These are phyloP conservation scores for Urostyla sp. DNA, from an alignment of 73 alveolate genomes.

Conservation along the genomic window DNA sequence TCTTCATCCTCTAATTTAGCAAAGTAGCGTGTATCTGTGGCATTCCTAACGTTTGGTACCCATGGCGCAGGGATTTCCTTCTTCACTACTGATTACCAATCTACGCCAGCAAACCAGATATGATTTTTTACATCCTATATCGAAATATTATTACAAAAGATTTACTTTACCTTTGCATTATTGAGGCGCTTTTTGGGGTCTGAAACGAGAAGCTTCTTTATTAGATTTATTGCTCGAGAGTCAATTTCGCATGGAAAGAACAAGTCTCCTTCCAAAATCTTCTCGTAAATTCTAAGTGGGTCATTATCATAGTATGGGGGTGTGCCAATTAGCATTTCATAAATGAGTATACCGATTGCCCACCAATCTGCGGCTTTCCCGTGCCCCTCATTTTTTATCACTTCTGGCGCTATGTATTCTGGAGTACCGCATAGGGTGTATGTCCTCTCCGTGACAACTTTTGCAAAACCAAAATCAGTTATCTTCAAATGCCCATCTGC, in stretches of 20 bases:
- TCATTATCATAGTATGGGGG: slow-evolving; percentile 80
- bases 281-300: slow-evolving; percentile 73
- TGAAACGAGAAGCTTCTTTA: slow-evolving; percentile 45
- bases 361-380: slow-evolving; percentile 84
- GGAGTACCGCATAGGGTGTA: slow-evolving; percentile 88
- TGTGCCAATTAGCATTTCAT: slow-evolving; percentile 86
- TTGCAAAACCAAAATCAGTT: slow-evolving; percentile 91
- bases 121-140: slow-evolving; percentile 77
- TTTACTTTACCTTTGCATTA: slow-evolving; percentile 1
- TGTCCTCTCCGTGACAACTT: slow-evolving; percentile 65
- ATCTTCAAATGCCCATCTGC: slow-evolving; percentile 79
- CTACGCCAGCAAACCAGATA: slow-evolving; percentile 80
- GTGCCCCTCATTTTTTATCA: slow-evolving; percentile 76
- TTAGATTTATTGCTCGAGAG: slow-evolving; percentile 61
- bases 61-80: slow-evolving; percentile 88
- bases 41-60: slow-evolving; percentile 75
- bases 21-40: slow-evolving; percentile 78
- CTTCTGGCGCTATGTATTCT: slow-evolving; percentile 87
- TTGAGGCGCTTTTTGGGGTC: slow-evolving; percentile 28
- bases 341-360: slow-evolving; percentile 82
- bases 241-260: slow-evolving; percentile 74
- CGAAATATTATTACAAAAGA: slow-evolving; percentile 46
- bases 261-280: slow-evolving; percentile 71
- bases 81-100: slow-evolving; percentile 65
- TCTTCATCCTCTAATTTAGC: slow-evolving; percentile 70